A percentile compares a stretch with the other conserved stretches of the same genome.
Conservation (phyloP, 2,329 filamentous ascomycete genomes). For the Penicillium sp. region DNA sequence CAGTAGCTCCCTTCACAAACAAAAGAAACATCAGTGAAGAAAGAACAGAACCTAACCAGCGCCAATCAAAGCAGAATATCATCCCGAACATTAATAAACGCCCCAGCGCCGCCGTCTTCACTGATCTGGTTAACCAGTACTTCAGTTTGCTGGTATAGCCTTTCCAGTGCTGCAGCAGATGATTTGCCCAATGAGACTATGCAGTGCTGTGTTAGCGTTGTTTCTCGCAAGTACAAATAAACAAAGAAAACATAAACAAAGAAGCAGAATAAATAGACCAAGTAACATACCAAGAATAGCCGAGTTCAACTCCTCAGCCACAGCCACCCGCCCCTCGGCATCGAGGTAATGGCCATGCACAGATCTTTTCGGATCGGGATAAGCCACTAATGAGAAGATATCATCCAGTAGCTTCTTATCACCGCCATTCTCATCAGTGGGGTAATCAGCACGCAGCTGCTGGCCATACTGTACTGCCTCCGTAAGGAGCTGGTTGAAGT, state of each 20-base stretch:
- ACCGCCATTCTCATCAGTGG: constrained; percentile 66
- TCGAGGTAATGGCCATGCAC: constrained; percentile 77
- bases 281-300: constrained; percentile 74
- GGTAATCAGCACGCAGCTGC: constrained; percentile 73
- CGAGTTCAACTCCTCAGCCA: constrained; percentile 91
- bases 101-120: constrained; percentile 73
- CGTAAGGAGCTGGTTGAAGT: constrained; percentile 56
- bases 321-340: constrained; percentile 66
- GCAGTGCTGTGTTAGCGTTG: neutral
- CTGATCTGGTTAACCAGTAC: constrained; percentile 80
- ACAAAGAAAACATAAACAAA: neutral
- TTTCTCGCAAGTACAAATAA: neutral
- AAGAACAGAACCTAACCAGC: constrained; percentile 1
- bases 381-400: constrained; percentile 85
- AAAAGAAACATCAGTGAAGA: neutral
- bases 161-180: constrained; percentile 79
- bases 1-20: neutral
- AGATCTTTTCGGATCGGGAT: constrained; percentile 74
- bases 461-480: constrained; percentile 78
- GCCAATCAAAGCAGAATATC: constrained; percentile 43
- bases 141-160: constrained; percentile 79
- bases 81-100: constrained; percentile 71
- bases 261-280: constrained; percentile 1
- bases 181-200: constrained; percentile 87
- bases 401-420: constrained; percentile 73